Percentiles rank a stretch among this genome's conserved stretches.
Evolutionary conservation across 1,139 yeast species (phyloP).

Genomic region (Arxiozyma bovina): DNA sequence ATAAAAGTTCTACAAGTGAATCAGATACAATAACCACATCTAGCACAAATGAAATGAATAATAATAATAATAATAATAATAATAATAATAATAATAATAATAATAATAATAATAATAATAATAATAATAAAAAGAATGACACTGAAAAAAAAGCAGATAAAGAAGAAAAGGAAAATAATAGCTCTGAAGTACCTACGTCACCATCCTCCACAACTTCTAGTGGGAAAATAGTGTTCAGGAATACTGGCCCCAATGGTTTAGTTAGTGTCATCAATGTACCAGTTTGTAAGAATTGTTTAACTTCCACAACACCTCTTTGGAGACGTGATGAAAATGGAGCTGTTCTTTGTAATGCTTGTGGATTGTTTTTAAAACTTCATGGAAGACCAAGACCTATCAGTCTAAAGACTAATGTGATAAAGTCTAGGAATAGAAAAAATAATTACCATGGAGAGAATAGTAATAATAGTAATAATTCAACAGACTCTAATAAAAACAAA

Average conservation of each 20-base stretch:
- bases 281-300: slow-evolving; percentile 80
- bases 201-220: background rate
- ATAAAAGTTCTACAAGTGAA: background rate
- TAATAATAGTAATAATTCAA: background rate
- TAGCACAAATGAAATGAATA: background rate
- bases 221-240: slow-evolving; percentile 5
- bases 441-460: slow-evolving; percentile 1
- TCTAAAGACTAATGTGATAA: slow-evolving; percentile 83
- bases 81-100: no score
- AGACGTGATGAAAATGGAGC: slow-evolving; percentile 90
- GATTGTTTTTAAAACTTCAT: slow-evolving; percentile 79
- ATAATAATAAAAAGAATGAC: background rate
- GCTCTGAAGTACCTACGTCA: background rate
- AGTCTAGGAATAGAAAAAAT: slow-evolving; percentile 66
- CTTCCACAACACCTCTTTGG: slow-evolving; percentile 93
- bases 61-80: no score
- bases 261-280: slow-evolving; percentile 33
- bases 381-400: slow-evolving; percentile 90
- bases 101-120: background rate
- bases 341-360: slow-evolving; percentile 92
- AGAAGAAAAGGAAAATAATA: background rate
- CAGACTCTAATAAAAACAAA: slow-evolving; percentile 1
- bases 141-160: background rate
- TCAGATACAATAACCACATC: no score
- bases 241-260: slow-evolving; percentile 4